Percentiles rank a stretch among this genome's conserved stretches.
phyloP scores from a whole-genome alignment of 768 basidiomycete species.

The Candolleomyces eurysporus region DNA sequence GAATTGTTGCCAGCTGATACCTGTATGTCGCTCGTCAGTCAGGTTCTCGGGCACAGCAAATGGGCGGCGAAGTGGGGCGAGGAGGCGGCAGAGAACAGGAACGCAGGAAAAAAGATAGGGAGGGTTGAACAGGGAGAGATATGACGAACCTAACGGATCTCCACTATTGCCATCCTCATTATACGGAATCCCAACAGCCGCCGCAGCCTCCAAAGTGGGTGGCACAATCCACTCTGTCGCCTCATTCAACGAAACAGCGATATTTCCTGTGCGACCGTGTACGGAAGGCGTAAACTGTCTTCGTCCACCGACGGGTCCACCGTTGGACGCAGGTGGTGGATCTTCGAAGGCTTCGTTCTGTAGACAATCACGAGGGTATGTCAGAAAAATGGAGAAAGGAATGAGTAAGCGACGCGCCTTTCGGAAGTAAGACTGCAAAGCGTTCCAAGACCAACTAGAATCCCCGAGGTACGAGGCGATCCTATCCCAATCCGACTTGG shows the following conservation, averaged over 20 bases:
- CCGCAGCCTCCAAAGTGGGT: slow-evolving; percentile 18
- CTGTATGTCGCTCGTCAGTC: not conserved
- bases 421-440: not conserved
- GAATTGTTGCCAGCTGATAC: not conserved
- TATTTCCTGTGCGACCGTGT: slow-evolving; percentile 17
- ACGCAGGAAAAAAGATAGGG: not conserved
- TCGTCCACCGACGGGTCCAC: too few relatives aligned
- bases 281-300: slow-evolving; percentile 15
- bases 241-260: slow-evolving; percentile 14
- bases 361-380: not conserved
- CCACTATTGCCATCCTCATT: not conserved
- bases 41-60: not conserved
- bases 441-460: not conserved
- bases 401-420: not conserved
- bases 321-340: slow-evolving; percentile 9
- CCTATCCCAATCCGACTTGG: slow-evolving; percentile 15
- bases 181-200: slow-evolving; percentile 4
- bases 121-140: not conserved
- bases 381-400: not conserved
- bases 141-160: not conserved
- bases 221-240: slow-evolving; percentile 10
- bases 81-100: too few relatives aligned
- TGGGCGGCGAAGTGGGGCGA: too few relatives aligned
- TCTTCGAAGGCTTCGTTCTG: slow-evolving; percentile 17
- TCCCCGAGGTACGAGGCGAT: not conserved